A percentile compares a stretch with the other conserved stretches of the same genome.
phyloP scores from a whole-genome alignment of 163 green algal species.

The Chlamydomonas reinhardtii region DNA sequence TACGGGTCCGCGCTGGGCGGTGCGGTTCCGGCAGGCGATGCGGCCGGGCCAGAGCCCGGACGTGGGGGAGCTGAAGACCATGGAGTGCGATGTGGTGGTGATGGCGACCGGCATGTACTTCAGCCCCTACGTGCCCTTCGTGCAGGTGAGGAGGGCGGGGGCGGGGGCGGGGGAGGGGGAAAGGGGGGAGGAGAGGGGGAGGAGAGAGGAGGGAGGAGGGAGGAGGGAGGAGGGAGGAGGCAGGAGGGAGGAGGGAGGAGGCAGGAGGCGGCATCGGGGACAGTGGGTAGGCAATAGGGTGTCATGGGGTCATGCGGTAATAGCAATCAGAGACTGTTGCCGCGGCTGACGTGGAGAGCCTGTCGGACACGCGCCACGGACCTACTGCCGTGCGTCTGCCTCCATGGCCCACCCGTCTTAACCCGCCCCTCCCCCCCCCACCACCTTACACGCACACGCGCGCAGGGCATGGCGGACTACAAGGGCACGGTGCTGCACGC shows the following conservation, averaged over 20 bases:
- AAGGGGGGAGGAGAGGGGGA: neutral
- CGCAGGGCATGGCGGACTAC: slow-evolving; percentile 22
- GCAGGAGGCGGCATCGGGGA: too few species aligned
- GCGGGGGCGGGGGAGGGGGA: neutral
- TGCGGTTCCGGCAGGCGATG: slow-evolving; percentile 25
- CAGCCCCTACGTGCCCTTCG: slow-evolving; percentile 38
- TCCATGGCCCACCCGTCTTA: too few species aligned
- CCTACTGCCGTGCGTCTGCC: too few species aligned
- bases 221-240: neutral
- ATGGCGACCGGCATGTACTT: slow-evolving; percentile 46
- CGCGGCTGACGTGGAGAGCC: too few species aligned
- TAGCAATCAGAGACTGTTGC: too few species aligned
- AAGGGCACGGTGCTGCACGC: slow-evolving; percentile 40
- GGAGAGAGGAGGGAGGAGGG: neutral
- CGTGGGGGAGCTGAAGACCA: slow-evolving; percentile 15
- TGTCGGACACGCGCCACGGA: too few species aligned
- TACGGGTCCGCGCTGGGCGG: neutral
- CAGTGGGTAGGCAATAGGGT: too few species aligned
- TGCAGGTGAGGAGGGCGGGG: slow-evolving; percentile 14
- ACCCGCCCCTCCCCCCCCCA: neutral
- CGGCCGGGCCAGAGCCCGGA: neutral
- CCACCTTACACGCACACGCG: neutral
- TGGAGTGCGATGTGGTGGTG: slow-evolving; percentile 42
- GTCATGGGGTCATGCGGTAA: too few species aligned
- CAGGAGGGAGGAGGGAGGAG: too few species aligned